Conservation (phyloP, 169 alveolate genomes). For the Amoebophrya sp. region DNA sequence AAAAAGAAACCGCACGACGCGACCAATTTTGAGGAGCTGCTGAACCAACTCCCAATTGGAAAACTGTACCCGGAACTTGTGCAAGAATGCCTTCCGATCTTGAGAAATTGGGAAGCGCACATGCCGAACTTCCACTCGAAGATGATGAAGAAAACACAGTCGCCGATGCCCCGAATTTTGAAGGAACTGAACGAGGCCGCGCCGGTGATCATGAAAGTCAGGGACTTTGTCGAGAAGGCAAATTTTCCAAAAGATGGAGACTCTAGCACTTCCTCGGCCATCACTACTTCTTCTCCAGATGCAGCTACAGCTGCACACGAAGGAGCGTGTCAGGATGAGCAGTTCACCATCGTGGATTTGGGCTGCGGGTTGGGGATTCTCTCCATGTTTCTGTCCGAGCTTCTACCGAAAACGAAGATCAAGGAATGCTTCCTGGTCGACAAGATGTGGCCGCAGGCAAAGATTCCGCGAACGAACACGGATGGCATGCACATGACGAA, state of each 20-base stretch:
- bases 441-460: neutral
- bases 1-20: no score
- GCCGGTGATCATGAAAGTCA: neutral
- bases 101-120: neutral
- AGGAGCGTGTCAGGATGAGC: neutral
- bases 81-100: neutral
- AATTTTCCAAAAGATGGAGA: neutral
- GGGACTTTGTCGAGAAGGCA: neutral
- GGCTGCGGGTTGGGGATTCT: neutral
- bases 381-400: neutral
- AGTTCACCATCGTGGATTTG: neutral
- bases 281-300: no score
- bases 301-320: no score
- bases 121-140: neutral
- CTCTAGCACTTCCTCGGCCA: no score
- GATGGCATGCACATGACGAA: neutral
- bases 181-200: constrained; percentile 16
- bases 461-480: neutral
- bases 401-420: neutral
- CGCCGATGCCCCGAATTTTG: neutral
- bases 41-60: neutral
- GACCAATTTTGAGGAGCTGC: neutral
- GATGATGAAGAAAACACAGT: neutral
- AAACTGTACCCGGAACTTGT: neutral
- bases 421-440: neutral